Evolutionary conservation across 2,329 filamentous ascomycete genomes (phyloP).

Genomic region (Ceratocystis huliohia): DNA sequence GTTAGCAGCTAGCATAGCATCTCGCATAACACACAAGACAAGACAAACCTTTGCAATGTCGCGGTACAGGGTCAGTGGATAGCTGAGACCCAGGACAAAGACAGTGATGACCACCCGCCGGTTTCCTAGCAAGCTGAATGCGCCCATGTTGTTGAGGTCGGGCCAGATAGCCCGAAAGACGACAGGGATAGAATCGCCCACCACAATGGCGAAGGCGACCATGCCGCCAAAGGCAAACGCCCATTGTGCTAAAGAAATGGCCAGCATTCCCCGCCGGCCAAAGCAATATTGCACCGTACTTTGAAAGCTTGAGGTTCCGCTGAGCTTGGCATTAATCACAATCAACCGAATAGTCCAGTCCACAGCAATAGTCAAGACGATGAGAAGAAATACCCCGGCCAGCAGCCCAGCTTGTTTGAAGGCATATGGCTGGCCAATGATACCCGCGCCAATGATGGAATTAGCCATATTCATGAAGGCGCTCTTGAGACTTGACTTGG

Average conservation of each 20-base stretch:
- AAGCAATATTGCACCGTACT: constrained; percentile 94
- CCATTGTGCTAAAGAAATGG: constrained; percentile 87
- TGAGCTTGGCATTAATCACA: constrained; percentile 93
- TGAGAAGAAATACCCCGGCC: constrained; percentile 64
- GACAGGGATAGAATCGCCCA: constrained; percentile 90
- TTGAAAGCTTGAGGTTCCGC: constrained; percentile 86
- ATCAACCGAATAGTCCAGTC: constrained; percentile 98
- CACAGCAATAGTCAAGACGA: constrained; percentile 67
- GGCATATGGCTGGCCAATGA: constrained; percentile 86
- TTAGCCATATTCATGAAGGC: constrained; percentile 99
- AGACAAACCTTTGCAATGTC: constrained; percentile 79
- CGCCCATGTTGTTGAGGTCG: constrained; percentile 54
- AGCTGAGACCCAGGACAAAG: constrained; percentile 75
- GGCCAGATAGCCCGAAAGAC: constrained; percentile 77
- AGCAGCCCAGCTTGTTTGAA: constrained; percentile 80
- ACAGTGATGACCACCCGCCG: constrained; percentile 76
- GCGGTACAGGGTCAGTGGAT: constrained; percentile 80
- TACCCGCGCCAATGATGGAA: constrained; percentile 75
- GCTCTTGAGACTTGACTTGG: constrained; percentile 71
- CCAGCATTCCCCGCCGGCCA: constrained; percentile 72
- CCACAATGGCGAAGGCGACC: constrained; percentile 95
- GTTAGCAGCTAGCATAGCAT: constrained; percentile 12
- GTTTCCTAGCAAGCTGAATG: constrained; percentile 72
- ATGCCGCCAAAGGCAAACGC: constrained; percentile 97
- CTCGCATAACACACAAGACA: neutral